phyloP scores from a whole-genome alignment of 2,329 filamentous ascomycete genomes.

The Pestalotiopsis sp. region DNA sequence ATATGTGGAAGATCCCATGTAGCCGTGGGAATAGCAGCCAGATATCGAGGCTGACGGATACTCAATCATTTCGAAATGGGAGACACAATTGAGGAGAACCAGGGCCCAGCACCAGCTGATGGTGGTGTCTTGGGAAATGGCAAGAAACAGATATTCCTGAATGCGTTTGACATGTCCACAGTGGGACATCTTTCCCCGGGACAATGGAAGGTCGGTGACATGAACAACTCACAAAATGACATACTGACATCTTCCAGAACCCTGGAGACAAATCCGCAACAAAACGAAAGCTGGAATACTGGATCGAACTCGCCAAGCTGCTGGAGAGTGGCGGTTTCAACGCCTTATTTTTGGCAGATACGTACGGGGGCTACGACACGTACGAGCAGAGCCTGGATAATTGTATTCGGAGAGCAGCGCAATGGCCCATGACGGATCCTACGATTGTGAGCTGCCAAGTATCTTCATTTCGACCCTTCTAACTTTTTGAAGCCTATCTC shows the following conservation, averaged over 20 bases:
- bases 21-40: not conserved
- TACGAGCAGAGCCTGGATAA: conserved; percentile 63
- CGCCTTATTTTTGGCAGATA: conserved; percentile 67
- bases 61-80: not conserved
- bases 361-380: conserved; percentile 65
- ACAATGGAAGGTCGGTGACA: conserved; percentile 61
- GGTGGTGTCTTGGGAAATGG: conserved; percentile 13
- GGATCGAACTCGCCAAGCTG: conserved; percentile 65
- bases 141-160: conserved; percentile 61
- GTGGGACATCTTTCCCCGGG: conserved; percentile 67
- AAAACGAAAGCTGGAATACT: conserved; percentile 63
- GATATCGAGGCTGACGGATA: not conserved
- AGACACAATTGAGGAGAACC: not conserved
- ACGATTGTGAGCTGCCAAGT: conserved; percentile 49
- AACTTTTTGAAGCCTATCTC: conserved; percentile 51
- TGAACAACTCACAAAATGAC: not conserved
- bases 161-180: conserved; percentile 69
- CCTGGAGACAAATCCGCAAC: conserved; percentile 62
- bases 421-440: conserved; percentile 68
- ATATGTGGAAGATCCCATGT: not conserved
- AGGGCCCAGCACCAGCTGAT: not conserved
- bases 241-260: conserved; percentile 43
- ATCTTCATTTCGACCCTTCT: conserved; percentile 21
- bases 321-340: conserved; percentile 66
- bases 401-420: conserved; percentile 62